Evolutionary conservation across 2,329 filamentous ascomycete species (phyloP), one percentile per base, ranked within the genome.

Genomic region (Penicillium aurantiogriseum): DNA sequence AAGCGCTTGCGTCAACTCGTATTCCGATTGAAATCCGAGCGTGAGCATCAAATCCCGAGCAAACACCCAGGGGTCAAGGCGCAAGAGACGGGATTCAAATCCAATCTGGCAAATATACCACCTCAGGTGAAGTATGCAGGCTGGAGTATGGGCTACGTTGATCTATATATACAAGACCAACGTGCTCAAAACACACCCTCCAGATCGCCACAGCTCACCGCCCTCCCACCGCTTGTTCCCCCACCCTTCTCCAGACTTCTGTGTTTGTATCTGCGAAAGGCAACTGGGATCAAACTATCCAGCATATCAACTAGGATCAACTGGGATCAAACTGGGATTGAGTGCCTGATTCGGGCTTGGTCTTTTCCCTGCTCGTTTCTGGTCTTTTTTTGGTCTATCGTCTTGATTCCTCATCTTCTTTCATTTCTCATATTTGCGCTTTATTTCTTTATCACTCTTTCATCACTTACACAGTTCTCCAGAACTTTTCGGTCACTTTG

Each of bases 221-320:
- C 59, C 51, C 54, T 29, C 55, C 60, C 65, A 63, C 65, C 59
- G 59, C 60, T 59, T 62, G 47, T 66, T 62, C 39, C 51, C 51
- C 43, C 49, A 50, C 40, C 42, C 49, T 47, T 57, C 57, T 58
- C 58, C 51, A 21, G 33, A 17, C 19, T 33, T 44, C 1, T 29
- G 40, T 39, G 25, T 36, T 48, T 40, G 31, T 45, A 45, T 52
- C 49, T 31, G 29, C 25, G 15, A 19, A 33, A 5, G 13, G 9
- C 4, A 46, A 46, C 13, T 33, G n/a, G 11, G 42, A 38, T 39
- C 29, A 27, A 27, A 38, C 15, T 33, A 42, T 43, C 23, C 4
- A 46, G n/a, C 11, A 44, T 40, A 39, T 31, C 15, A 19, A 38
- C 31, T 51, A 25, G 29, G 19, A 46, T 31, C 27, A 31, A n/a